Conservation (phyloP, 129 eudicot species). For the Escallonia herrerae region DNA sequence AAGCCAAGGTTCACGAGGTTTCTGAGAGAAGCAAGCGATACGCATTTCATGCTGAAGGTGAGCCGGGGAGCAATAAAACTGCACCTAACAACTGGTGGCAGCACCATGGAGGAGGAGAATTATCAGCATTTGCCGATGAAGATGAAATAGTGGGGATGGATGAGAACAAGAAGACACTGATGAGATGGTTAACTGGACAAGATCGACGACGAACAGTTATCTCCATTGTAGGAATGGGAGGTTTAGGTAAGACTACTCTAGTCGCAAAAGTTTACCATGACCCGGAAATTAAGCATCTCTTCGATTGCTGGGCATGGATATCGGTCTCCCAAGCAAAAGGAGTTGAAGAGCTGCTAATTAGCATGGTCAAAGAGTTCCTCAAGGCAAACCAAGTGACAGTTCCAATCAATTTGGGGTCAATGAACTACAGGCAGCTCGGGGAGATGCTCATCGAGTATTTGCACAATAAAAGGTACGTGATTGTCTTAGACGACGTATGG, state of each 20-base stretch:
- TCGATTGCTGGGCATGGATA: conserved; percentile 68
- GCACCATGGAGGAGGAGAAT: conserved; percentile 52
- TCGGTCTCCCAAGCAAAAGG: conserved; percentile 40
- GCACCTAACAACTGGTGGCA: conserved; percentile 44
- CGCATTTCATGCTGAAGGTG: conserved; percentile 20
- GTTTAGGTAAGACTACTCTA: conserved; percentile 62
- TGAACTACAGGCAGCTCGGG: conserved; percentile 41
- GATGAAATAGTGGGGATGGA: conserved; percentile 49
- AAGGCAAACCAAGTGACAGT: conserved; percentile 18
- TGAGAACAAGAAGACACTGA: conserved; percentile 18
- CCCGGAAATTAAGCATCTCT: conserved; percentile 28
- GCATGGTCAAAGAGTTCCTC: conserved; percentile 47
- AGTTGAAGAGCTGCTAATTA: conserved; percentile 33
- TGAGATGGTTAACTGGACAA: conserved; percentile 34
- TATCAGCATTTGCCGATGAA: conserved; percentile 25
- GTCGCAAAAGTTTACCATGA: conserved; percentile 36
- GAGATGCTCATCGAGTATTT: conserved; percentile 40
- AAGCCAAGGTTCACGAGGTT: conserved; percentile 35
- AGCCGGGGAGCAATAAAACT: conserved; percentile 20
- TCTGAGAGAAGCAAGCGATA: conserved; percentile 48
- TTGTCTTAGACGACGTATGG: conserved; percentile 66
- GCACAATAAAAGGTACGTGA: conserved; percentile 44
- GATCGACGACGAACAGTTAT: conserved; percentile 38
- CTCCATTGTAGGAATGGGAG: conserved; percentile 74
- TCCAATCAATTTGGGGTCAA: conserved; percentile 34